These are phyloP conservation scores for thale cress (Arabidopsis thaliana) DNA, from an alignment of 345 rosid species.

Conservation along the genomic window DNA sequence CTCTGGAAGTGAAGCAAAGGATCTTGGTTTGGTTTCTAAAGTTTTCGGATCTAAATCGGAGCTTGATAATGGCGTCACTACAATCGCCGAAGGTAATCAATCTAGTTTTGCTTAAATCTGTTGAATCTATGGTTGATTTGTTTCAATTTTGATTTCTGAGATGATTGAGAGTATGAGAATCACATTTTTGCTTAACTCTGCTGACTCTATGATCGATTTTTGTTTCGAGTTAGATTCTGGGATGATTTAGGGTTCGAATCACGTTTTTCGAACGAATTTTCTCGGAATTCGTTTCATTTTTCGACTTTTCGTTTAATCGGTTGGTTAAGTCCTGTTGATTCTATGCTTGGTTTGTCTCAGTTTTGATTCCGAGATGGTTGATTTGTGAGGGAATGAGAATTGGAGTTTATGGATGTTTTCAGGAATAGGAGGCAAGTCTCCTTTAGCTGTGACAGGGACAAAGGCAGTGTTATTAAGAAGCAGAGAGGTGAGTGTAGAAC, in stretches of 20 bases:
- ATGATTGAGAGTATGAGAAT: background rate
- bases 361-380: background rate
- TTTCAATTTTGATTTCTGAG: no score
- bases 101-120: no score
- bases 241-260: background rate
- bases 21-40: slow-evolving; percentile 71
- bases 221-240: background rate
- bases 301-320: background rate
- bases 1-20: slow-evolving; percentile 72
- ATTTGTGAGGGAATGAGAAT: background rate
- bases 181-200: background rate
- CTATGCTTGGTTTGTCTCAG: background rate
- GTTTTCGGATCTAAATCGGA: slow-evolving; percentile 67
- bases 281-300: no score
- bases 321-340: background rate
- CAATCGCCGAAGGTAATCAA: slow-evolving; percentile 67
- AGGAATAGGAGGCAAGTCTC: slow-evolving; percentile 81
- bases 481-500: slow-evolving; percentile 74
- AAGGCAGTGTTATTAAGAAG: slow-evolving; percentile 72
- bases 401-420: background rate
- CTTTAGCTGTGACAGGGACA: slow-evolving; percentile 77
- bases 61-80: slow-evolving; percentile 54
- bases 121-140: no score
- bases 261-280: background rate
- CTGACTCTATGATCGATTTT: background rate